Conservation (phyloP, 176 grass and related monocot genomes). For the Olyra latifolia region DNA sequence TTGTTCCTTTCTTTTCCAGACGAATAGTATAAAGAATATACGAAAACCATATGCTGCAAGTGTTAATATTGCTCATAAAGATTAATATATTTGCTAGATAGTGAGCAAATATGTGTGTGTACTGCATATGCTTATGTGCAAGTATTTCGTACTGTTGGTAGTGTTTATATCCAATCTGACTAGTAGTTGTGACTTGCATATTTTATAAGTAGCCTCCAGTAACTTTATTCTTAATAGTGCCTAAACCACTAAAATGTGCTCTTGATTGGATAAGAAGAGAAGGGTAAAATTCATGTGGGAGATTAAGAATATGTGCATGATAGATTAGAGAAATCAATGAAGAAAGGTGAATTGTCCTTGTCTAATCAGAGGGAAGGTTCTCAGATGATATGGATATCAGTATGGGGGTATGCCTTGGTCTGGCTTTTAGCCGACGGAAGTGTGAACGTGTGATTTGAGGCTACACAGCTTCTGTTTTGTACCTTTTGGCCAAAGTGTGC, state of each 20-base stretch:
- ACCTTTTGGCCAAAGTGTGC: neutral
- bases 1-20: conserved; percentile 23
- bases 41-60: neutral
- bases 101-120: neutral
- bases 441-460: neutral
- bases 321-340: conserved; percentile 15
- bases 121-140: neutral
- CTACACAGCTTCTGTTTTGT: neutral
- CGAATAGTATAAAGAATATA: neutral
- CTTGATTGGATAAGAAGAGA: neutral
- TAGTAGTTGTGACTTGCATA: neutral
- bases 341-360: conserved; percentile 27
- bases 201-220: neutral
- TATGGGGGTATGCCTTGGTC: neutral
- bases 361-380: conserved; percentile 23
- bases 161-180: neutral
- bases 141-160: neutral
- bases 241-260: neutral
- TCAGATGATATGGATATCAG: conserved; percentile 20
- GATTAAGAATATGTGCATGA: neutral
- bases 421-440: conserved; percentile 28
- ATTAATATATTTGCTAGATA: neutral
- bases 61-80: neutral
- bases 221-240: neutral
- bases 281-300: neutral